phyloP scores from a whole-genome alignment of 1,284 basidiomycete genomes.

The Schizopora paradoxa region DNA sequence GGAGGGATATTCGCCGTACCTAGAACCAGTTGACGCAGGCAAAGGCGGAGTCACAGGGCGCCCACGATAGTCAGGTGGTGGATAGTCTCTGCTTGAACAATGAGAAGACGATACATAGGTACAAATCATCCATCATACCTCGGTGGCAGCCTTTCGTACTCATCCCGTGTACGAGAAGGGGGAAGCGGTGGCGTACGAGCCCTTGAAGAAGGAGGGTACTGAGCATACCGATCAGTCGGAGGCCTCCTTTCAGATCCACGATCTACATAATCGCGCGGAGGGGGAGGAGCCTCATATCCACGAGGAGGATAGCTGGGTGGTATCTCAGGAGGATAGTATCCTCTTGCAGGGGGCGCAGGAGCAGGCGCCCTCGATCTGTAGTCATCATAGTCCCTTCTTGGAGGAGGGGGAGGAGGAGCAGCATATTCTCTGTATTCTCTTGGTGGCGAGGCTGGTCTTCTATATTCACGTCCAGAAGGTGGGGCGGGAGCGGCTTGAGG shows the following conservation, averaged over 20 bases:
- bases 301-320: constrained; percentile 10
- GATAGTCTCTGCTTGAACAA: constrained; percentile 37
- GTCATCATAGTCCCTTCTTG: constrained; percentile 67
- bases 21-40: constrained; percentile 28
- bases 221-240: constrained; percentile 38
- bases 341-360: constrained; percentile 35
- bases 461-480: constrained; percentile 43
- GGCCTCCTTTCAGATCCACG: constrained; percentile 21
- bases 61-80: constrained; percentile 44
- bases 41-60: constrained; percentile 48
- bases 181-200: constrained; percentile 31
- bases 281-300: constrained; percentile 24
- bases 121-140: constrained; percentile 35
- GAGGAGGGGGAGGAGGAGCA: constrained; percentile 41
- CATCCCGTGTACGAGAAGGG: constrained; percentile 23
- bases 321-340: constrained; percentile 32
- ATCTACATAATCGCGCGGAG: constrained; percentile 27
- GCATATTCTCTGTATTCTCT: constrained; percentile 65
- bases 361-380: constrained; percentile 48
- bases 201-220: constrained; percentile 43
- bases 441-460: constrained; percentile 53
- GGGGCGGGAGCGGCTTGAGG: no score
- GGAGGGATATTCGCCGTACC: constrained; percentile 56
- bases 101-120: neutral
- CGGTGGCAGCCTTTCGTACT: constrained; percentile 30